phyloP scores from a whole-genome alignment of 371 early-diverging fungal genomes.

The Apophysomyces variabilis region DNA sequence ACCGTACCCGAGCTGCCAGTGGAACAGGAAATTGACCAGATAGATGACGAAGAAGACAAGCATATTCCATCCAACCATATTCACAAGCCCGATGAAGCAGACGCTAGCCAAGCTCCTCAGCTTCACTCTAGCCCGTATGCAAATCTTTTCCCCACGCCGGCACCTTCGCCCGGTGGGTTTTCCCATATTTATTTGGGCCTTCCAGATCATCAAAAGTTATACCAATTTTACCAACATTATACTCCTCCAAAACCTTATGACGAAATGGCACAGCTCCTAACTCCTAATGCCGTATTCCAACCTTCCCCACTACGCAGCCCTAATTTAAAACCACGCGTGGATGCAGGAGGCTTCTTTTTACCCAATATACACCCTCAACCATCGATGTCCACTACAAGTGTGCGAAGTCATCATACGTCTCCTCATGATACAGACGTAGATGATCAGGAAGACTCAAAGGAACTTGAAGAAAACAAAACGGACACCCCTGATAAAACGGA shows the following conservation, averaged over 20 bases:
- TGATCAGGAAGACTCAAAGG: not conserved
- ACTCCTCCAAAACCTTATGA: slow-evolving; percentile 46
- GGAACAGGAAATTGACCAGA: not conserved
- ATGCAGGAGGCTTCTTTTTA: slow-evolving; percentile 26
- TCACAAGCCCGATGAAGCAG: slow-evolving; percentile 18
- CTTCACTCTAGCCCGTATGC: not conserved
- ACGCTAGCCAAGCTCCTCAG: not conserved
- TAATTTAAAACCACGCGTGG: slow-evolving; percentile 15
- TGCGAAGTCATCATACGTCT: not conserved
- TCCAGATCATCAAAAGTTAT: slow-evolving; percentile 40
- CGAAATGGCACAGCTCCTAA: slow-evolving; percentile 30
- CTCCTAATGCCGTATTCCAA: slow-evolving; percentile 25
- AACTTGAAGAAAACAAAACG: not conserved
- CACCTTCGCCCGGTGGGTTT: slow-evolving; percentile 16
- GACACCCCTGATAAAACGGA: not conserved
- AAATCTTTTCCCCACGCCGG: not conserved
- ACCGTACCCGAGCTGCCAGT: not conserved
- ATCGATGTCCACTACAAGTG: not conserved
- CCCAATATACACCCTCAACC: slow-evolving; percentile 10
- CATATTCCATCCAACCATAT: not conserved
- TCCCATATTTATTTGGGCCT: slow-evolving; percentile 19
- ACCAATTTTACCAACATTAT: slow-evolving; percentile 48
- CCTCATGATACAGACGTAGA: not conserved
- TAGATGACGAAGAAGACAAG: slow-evolving; percentile 10
- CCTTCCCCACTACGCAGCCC: slow-evolving; percentile 15